Conservation (phyloP, 805 yeast genomes). For the Teunomyces aglyptinius region DNA sequence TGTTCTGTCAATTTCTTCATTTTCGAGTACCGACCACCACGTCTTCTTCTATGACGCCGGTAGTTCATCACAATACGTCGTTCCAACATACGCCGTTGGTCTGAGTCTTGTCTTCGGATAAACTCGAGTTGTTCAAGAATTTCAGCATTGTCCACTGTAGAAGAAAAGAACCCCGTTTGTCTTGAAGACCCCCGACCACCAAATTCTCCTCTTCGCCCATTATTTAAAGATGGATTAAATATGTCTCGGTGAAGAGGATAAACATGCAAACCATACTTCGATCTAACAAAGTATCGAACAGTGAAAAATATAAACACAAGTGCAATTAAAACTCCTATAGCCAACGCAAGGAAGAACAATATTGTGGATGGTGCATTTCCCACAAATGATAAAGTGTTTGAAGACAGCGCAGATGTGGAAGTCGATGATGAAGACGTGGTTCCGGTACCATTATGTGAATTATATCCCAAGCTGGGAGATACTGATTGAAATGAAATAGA, state of each 20-base stretch:
- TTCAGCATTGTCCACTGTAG: conserved; percentile 15
- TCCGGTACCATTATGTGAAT: too few relatives aligned
- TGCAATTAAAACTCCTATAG: conserved; percentile 61
- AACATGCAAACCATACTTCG: conserved; percentile 54
- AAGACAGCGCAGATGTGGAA: not conserved
- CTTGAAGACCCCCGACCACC: conserved; percentile 1
- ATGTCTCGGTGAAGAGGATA: conserved; percentile 23
- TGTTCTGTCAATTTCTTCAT: conserved; percentile 53
- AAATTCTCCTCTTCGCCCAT: not conserved
- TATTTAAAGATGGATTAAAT: not conserved
- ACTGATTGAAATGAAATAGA: not conserved
- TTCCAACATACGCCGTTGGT: conserved; percentile 13
- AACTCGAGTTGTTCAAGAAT: conserved; percentile 36
- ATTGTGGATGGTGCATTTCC: conserved; percentile 60
- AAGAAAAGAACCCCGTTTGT: not conserved
- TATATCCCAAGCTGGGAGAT: not conserved
- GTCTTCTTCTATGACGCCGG: conserved; percentile 33
- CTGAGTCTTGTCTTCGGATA: conserved; percentile 30
- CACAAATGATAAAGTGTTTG: conserved; percentile 23
- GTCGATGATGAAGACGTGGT: not conserved
- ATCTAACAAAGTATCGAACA: conserved; percentile 55
- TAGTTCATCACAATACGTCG: not conserved
- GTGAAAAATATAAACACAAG: conserved; percentile 58
- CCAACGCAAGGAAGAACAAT: conserved; percentile 60
- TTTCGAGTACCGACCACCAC: conserved; percentile 38